Conservation (phyloP, 345 rosid genomes). For the Trapa bicornis region DNA sequence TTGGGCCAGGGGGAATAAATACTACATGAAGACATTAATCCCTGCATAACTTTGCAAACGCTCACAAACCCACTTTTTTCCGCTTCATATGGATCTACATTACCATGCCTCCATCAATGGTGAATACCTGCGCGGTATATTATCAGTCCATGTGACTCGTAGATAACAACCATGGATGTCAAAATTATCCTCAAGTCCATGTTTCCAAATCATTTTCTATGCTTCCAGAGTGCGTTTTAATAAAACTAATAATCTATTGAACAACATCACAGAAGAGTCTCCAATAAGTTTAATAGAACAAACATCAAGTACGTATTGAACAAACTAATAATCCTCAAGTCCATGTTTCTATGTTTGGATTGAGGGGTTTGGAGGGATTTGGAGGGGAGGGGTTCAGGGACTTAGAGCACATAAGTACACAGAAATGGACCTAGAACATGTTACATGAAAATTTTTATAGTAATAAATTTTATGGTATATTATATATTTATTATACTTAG, state of each 20-base stretch:
- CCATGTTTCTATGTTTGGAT: too few relatives aligned
- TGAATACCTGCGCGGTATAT: slow-evolving; percentile 44
- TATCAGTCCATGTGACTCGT: background rate
- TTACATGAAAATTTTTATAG: too few relatives aligned
- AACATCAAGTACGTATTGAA: background rate
- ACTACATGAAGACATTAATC: background rate
- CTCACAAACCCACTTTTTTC: background rate
- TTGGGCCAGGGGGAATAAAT: too few relatives aligned
- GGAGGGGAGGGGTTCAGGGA: too few relatives aligned
- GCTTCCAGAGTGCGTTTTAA: background rate
- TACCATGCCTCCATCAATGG: slow-evolving; percentile 97
- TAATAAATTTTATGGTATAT: too few relatives aligned
- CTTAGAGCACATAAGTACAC: too few relatives aligned
- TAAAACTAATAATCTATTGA: background rate
- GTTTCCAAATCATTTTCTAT: background rate
- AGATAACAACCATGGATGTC: background rate
- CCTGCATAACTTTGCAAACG: background rate
- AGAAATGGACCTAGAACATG: too few relatives aligned
- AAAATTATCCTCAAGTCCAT: background rate
- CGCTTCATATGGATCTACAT: slow-evolving; percentile 27
- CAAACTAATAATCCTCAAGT: too few relatives aligned
- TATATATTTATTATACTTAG: too few relatives aligned
- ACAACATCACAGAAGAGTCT: background rate
- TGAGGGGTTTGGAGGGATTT: too few relatives aligned
- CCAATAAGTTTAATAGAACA: background rate